These are phyloP conservation scores for Zangia roseola DNA, from an alignment of 768 basidiomycete species.

Conservation along the genomic window DNA sequence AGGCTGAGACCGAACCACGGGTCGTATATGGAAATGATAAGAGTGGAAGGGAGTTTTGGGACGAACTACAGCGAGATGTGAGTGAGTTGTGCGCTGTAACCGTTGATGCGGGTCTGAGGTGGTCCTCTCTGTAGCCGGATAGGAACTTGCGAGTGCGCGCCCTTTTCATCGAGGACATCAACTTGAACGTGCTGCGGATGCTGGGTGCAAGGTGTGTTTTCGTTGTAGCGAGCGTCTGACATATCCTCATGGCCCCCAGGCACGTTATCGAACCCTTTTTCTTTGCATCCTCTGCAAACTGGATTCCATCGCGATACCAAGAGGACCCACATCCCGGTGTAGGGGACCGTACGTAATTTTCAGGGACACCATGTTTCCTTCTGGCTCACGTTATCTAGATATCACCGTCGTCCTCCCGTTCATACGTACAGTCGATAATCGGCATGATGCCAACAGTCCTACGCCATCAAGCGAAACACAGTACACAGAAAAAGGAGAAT, in stretches of 20 bases:
- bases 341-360: conserved; percentile 38
- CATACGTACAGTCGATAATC: conserved; percentile 39
- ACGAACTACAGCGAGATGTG: conserved; percentile 27
- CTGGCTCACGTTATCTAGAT: conserved; percentile 26
- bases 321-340: conserved; percentile 25
- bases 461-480: conserved; percentile 18
- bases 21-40: conserved; percentile 15
- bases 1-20: neutral
- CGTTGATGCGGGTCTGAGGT: neutral
- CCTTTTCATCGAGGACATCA: conserved; percentile 38
- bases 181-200: conserved; percentile 33
- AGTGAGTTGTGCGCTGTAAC: neutral
- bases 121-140: conserved; percentile 15
- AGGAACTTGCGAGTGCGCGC: conserved; percentile 29
- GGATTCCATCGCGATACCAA: conserved; percentile 44
- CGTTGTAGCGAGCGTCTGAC: neutral
- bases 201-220: conserved; percentile 36
- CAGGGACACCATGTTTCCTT: neutral
- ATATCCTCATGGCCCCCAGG: conserved; percentile 21
- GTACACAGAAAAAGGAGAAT: conserved; percentile 2
- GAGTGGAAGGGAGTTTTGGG: conserved; percentile 25
- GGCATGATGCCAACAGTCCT: conserved; percentile 5
- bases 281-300: conserved; percentile 42
- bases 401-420: conserved; percentile 45
- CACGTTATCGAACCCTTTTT: conserved; percentile 45